Conservation (phyloP, 2,329 filamentous ascomycete genomes). For the Thelonectria rubi region DNA sequence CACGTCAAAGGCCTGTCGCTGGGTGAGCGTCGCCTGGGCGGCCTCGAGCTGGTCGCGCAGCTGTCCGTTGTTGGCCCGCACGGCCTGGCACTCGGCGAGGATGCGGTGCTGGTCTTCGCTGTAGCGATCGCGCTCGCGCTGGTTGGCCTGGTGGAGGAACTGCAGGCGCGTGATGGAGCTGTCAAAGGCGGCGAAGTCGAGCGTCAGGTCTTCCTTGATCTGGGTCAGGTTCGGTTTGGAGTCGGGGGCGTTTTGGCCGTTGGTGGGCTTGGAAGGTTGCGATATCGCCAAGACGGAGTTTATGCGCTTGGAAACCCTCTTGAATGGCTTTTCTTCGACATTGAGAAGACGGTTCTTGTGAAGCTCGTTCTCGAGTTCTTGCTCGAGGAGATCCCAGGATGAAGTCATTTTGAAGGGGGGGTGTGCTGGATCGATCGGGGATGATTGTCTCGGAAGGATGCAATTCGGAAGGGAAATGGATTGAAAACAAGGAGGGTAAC, state of each 20-base stretch:
- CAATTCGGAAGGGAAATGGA: background rate
- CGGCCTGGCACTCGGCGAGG: conserved; percentile 77
- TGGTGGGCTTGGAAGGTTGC: conserved; percentile 43
- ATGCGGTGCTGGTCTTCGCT: conserved; percentile 82
- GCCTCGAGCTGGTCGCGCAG: conserved; percentile 80
- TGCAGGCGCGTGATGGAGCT: conserved; percentile 88
- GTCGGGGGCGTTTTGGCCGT: conserved; percentile 53
- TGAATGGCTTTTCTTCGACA: conserved; percentile 92
- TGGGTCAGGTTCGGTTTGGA: conserved; percentile 65
- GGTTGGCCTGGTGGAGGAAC: conserved; percentile 84
- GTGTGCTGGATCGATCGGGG: background rate
- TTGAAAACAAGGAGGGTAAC: background rate
- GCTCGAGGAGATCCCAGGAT: conserved; percentile 74
- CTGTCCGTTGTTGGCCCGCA: conserved; percentile 77
- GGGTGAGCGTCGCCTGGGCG: conserved; percentile 76
- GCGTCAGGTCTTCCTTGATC: conserved; percentile 82
- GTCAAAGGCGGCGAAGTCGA: conserved; percentile 91
- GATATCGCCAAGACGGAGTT: conserved; percentile 71
- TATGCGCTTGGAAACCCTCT: conserved; percentile 85
- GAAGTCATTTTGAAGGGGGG: conserved; percentile 48
- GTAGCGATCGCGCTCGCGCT: conserved; percentile 84
- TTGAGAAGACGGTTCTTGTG: conserved; percentile 88
- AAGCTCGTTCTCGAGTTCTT: conserved; percentile 81
- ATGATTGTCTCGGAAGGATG: background rate
- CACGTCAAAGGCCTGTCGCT: conserved; percentile 87